phyloP scores from a whole-genome alignment of 805 yeast genomes.

The Brettanomyces anomalus region DNA sequence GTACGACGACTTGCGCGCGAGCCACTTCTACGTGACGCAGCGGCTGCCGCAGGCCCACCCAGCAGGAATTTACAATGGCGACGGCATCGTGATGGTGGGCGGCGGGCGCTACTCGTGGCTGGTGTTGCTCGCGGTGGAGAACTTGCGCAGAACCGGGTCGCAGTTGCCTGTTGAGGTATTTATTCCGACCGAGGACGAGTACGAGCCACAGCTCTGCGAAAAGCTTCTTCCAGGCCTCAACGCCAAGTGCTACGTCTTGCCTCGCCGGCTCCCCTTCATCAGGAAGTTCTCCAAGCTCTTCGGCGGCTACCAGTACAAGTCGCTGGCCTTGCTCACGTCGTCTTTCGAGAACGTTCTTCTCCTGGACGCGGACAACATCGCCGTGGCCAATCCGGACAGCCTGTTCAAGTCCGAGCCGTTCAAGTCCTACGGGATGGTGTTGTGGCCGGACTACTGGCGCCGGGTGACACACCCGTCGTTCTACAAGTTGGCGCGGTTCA shows the following conservation, averaged over 20 bases:
- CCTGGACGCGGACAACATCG: slow-evolving; percentile 45
- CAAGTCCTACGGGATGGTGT: slow-evolving; percentile 36
- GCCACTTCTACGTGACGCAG: slow-evolving; percentile 28
- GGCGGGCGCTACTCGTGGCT: slow-evolving; percentile 67
- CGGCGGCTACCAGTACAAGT: slow-evolving; percentile 40
- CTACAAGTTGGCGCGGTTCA: slow-evolving; percentile 35
- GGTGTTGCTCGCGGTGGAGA: slow-evolving; percentile 43
- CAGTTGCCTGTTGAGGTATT: slow-evolving; percentile 38
- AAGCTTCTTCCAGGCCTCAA: slow-evolving; percentile 35
- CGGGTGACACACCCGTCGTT: slow-evolving; percentile 44
- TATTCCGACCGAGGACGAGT: slow-evolving; percentile 31
- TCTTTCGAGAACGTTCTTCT: slow-evolving; percentile 44
- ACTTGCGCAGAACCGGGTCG: slow-evolving; percentile 37
- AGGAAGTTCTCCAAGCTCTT: slow-evolving; percentile 20
- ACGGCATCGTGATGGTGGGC: slow-evolving; percentile 67
- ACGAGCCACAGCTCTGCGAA: slow-evolving; percentile 29
- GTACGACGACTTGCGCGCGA: slow-evolving; percentile 31
- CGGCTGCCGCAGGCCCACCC: slow-evolving; percentile 3
- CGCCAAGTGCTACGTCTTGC: slow-evolving; percentile 53
- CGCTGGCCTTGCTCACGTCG: slow-evolving; percentile 40
- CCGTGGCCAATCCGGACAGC: slow-evolving; percentile 38
- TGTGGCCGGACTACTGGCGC: slow-evolving; percentile 58
- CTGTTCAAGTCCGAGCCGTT: slow-evolving; percentile 53
- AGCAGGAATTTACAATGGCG: slow-evolving; percentile 33
- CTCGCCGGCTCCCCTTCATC: slow-evolving; percentile 20